phyloP scores from a whole-genome alignment of 139 green algal species.

The Volvox africanus region DNA sequence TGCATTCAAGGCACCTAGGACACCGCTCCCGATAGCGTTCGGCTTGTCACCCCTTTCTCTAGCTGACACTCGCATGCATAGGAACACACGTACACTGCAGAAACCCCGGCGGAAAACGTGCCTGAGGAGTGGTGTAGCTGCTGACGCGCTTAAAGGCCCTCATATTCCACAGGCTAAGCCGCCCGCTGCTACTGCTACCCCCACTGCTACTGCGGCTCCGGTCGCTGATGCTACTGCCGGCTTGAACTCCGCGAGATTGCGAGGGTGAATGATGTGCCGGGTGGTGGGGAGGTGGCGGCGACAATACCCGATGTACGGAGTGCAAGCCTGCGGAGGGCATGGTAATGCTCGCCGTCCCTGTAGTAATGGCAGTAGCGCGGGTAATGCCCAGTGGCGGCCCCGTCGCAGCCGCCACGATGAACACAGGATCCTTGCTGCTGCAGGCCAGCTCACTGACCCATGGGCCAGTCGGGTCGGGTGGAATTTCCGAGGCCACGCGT shows the following conservation, averaged over 20 bases:
- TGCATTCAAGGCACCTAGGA: too few species aligned
- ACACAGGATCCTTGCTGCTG: conserved; percentile 53
- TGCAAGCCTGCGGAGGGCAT: too few species aligned
- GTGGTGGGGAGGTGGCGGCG: background rate
- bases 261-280: background rate
- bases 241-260: background rate
- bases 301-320: background rate
- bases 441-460: conserved; percentile 47
- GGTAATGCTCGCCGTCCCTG: too few species aligned
- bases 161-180: conserved; percentile 62
- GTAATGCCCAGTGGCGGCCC: conserved; percentile 7
- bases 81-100: too few species aligned
- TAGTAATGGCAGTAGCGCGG: too few species aligned
- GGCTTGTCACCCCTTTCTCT: too few species aligned
- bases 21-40: too few species aligned
- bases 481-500: conserved; percentile 53
- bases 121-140: conserved; percentile 29
- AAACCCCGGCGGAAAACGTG: background rate
- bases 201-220: background rate
- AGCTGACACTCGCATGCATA: too few species aligned
- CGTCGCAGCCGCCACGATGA: conserved; percentile 42
- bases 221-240: background rate
- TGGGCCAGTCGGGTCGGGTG: conserved; percentile 34
- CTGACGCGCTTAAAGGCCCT: conserved; percentile 54
- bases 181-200: background rate